phyloP scores from a whole-genome alignment of 139 green algal genomes.

The Chlamydomonas incerta region DNA sequence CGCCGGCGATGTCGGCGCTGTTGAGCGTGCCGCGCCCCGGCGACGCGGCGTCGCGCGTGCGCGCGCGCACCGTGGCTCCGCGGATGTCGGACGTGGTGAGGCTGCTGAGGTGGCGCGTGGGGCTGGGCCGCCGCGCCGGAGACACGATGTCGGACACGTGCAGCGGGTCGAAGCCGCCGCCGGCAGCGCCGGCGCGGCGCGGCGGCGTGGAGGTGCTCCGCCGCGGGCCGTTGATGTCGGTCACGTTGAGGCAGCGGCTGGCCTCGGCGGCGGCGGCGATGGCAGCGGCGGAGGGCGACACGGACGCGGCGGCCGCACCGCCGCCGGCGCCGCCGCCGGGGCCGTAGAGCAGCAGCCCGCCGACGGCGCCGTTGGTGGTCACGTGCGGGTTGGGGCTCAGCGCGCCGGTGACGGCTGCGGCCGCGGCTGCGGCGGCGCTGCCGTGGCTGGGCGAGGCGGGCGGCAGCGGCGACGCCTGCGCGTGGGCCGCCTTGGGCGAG shows the following conservation, averaged over 20 bases:
- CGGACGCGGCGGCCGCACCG: not conserved
- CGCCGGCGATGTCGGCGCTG: conserved; percentile 15
- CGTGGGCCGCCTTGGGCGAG: conserved; percentile 1
- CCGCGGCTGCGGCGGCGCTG: not conserved
- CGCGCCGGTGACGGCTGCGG: not conserved
- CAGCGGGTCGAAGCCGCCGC: conserved; percentile 30
- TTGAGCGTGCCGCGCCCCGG: conserved; percentile 29
- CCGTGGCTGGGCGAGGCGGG: not conserved
- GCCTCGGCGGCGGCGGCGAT: not conserved
- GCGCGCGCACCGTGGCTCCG: not conserved
- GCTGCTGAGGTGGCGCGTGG: not conserved
- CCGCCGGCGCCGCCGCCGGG: not conserved
- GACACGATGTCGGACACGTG: conserved; percentile 16
- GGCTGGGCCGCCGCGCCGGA: conserved; percentile 11
- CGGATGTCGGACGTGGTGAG: conserved; percentile 33
- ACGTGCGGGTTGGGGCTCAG: not conserved
- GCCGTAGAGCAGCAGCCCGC: conserved; percentile 39
- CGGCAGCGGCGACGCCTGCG: not conserved
- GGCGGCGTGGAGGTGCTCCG: not conserved
- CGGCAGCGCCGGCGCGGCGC: conserved; percentile 17
- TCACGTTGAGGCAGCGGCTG: conserved; percentile 20
- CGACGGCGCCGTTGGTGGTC: conserved; percentile 23
- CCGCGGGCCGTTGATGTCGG: conserved; percentile 25
- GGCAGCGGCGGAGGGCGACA: no score
- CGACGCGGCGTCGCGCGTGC: conserved; percentile 29